Evolutionary conservation across 2,329 filamentous ascomycete species (phyloP).

Genomic region (Diaporthe aspalathi): DNA sequence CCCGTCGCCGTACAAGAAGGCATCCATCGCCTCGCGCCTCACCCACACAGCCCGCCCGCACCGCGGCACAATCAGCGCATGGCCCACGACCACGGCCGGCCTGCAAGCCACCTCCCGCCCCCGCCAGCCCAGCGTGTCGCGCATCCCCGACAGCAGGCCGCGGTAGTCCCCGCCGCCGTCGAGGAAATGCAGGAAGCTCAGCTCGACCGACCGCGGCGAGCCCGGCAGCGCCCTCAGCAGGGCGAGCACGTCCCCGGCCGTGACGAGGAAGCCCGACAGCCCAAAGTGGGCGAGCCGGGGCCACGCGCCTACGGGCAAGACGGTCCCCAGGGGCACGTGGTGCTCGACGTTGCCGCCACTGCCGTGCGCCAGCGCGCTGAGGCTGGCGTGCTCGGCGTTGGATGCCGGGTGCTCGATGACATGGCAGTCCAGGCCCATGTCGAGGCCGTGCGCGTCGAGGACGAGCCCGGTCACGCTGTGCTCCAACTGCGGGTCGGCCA

Average conservation of each 20-base stretch:
- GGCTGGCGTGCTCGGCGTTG: constrained; percentile 44
- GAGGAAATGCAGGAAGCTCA: constrained; percentile 44
- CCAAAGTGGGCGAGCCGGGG: constrained; percentile 44
- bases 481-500: constrained; percentile 43
- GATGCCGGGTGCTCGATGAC: constrained; percentile 44
- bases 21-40: background rate
- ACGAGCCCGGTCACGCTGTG: constrained; percentile 49
- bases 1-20: background rate
- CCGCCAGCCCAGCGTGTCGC: constrained; percentile 8
- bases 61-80: background rate
- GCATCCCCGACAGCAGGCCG: background rate
- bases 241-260: constrained; percentile 42
- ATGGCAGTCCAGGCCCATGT: constrained; percentile 48
- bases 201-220: constrained; percentile 44
- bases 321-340: constrained; percentile 42
- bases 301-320: constrained; percentile 45
- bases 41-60: background rate
- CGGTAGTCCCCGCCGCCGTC: constrained; percentile 15
- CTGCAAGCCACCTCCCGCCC: background rate
- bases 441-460: constrained; percentile 47
- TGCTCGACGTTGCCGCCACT: constrained; percentile 1
- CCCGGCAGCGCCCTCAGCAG: constrained; percentile 44
- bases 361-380: constrained; percentile 38
- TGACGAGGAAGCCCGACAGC: constrained; percentile 44
- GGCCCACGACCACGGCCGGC: background rate